These are phyloP conservation scores for Plasmodium billcollinsi DNA, from an alignment of 169 alveolate genomes.

Conservation along the genomic window DNA sequence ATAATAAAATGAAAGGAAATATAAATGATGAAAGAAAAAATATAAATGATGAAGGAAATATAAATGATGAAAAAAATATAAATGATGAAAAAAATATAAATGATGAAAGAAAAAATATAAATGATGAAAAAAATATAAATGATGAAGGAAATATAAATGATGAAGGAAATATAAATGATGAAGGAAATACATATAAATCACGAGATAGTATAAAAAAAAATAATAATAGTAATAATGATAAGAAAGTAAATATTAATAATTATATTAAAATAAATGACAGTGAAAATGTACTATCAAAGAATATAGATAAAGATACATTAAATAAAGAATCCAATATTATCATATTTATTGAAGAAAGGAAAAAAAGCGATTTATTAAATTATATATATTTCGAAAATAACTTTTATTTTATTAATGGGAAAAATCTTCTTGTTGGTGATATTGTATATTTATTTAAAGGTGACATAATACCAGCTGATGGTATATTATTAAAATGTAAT, in stretches of 20 bases:
- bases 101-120: no score
- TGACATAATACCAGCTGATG: slow-evolving; percentile 65
- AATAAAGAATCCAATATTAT: slow-evolving; percentile 5
- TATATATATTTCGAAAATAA: slow-evolving; percentile 50
- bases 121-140: no score
- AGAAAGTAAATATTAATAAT: no score
- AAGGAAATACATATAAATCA: no score
- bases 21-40: neutral
- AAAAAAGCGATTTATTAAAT: slow-evolving; percentile 15
- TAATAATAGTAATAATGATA: no score
- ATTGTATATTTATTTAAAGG: slow-evolving; percentile 56
- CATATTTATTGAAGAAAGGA: neutral
- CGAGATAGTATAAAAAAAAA: no score
- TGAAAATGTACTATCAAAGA: no score
- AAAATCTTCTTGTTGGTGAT: slow-evolving; percentile 56
- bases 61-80: neutral
- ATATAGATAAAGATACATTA: slow-evolving; percentile 8
- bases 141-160: no score
- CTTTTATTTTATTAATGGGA: slow-evolving; percentile 38
- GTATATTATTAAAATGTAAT: slow-evolving; percentile 37
- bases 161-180: no score
- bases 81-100: no score
- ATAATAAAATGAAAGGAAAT: neutral
- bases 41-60: neutral
- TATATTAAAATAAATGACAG: no score